phyloP scores from a whole-genome alignment of 345 rosid species.

The Eutrema japonicum region DNA sequence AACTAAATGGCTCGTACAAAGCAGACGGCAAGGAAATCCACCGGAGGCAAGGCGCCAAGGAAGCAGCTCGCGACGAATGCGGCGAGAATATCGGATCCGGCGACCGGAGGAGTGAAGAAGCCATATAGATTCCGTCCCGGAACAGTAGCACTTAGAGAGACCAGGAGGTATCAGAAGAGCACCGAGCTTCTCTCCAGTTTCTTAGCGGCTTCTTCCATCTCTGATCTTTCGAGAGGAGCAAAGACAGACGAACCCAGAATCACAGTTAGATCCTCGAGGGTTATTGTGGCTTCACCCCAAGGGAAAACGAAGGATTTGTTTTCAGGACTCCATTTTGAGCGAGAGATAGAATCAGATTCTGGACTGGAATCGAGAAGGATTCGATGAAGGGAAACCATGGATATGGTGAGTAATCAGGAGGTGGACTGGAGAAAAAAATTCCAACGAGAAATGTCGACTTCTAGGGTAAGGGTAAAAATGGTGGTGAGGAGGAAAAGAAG shows the following conservation, averaged over 20 bases:
- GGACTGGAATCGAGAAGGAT: too few species aligned
- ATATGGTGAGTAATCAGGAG: too few species aligned
- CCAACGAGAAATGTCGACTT: too few species aligned
- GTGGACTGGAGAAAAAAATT: too few species aligned
- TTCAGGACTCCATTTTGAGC: constrained; percentile 54
- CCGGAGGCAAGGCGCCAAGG: too few species aligned
- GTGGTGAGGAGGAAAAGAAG: too few species aligned
- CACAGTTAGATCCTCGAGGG: constrained; percentile 55
- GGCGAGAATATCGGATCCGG: background rate
- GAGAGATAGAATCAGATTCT: constrained; percentile 42
- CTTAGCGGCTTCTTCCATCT: constrained; percentile 6
- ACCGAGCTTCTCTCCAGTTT: constrained; percentile 3
- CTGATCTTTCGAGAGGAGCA: constrained; percentile 23
- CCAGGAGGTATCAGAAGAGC: constrained; percentile 25
- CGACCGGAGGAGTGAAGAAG: constrained; percentile 68
- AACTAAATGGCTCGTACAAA: background rate
- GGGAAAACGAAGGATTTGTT: constrained; percentile 56
- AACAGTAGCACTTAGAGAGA: constrained; percentile 58
- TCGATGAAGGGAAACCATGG: too few species aligned
- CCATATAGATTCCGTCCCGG: constrained; percentile 69
- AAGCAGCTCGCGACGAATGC: constrained; percentile 47
- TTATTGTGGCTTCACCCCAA: constrained; percentile 67
- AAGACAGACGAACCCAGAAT: constrained; percentile 49
- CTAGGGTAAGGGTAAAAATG: too few species aligned
- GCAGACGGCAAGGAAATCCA: too few species aligned